phyloP scores from a whole-genome alignment of 148 eudicot genomes.

The Arbutus unedo region DNA sequence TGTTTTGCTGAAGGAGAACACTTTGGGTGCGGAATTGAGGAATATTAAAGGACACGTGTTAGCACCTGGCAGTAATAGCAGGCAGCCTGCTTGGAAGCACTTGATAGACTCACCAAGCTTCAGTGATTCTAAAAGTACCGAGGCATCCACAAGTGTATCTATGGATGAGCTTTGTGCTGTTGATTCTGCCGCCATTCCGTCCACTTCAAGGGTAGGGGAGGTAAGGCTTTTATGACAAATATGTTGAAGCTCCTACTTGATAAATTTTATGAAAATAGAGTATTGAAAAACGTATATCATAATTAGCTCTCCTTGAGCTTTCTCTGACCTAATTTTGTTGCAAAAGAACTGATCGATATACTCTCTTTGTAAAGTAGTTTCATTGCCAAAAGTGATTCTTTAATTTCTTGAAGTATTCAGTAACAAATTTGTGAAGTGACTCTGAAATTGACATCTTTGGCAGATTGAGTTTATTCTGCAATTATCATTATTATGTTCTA shows the following conservation, averaged over 20 bases:
- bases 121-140: conserved; percentile 62
- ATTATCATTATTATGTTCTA: neutral
- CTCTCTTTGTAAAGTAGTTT: neutral
- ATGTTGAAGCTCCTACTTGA: neutral
- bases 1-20: conserved; percentile 48
- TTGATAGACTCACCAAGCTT: conserved; percentile 50
- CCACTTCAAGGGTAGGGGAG: conserved; percentile 64
- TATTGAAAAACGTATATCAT: neutral
- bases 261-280: neutral
- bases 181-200: conserved; percentile 62
- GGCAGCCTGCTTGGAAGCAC: conserved; percentile 66
- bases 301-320: neutral
- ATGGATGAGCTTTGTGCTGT: conserved; percentile 64
- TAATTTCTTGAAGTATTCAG: neutral
- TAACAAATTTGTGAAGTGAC: neutral
- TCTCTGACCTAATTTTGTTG: neutral
- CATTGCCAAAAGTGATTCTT: neutral
- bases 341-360: neutral
- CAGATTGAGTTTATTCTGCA: neutral
- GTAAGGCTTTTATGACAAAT: conserved; percentile 26
- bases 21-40: conserved; percentile 57
- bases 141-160: conserved; percentile 48
- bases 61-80: conserved; percentile 53
- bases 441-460: neutral
- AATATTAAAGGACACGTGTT: conserved; percentile 58